Evolutionary conservation across 257 asterid genomes (phyloP).

Genomic region (Phtheirospermum japonicum): DNA sequence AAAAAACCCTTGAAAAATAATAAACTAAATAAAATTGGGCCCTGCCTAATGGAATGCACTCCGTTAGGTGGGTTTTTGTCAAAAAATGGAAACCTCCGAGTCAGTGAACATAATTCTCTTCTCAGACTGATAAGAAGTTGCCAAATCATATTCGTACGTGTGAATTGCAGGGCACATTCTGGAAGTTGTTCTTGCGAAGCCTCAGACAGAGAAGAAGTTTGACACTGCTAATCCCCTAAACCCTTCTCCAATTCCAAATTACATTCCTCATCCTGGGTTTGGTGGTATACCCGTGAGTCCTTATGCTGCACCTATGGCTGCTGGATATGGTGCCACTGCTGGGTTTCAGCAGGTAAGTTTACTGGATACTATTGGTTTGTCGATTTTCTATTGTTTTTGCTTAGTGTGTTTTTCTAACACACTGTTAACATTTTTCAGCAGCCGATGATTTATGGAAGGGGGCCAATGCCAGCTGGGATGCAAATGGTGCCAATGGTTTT

Average conservation of each 20-base stretch:
- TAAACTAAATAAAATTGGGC: no score
- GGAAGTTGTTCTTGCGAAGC: conserved; percentile 95
- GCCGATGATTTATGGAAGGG: conserved; percentile 96
- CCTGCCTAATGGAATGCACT: no score
- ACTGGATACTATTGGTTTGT: background rate
- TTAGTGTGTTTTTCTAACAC: conserved; percentile 15
- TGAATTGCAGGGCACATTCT: conserved; percentile 63
- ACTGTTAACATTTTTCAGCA: conserved; percentile 33
- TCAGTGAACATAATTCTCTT: no score
- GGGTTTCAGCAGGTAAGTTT: conserved; percentile 79
- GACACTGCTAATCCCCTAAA: conserved; percentile 56
- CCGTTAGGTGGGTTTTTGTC: no score
- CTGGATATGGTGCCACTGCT: conserved; percentile 71
- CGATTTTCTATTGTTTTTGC: conserved; percentile 3
- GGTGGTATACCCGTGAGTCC: conserved; percentile 75
- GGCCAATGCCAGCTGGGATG: conserved; percentile 98
- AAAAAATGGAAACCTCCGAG: no score
- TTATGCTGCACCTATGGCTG: conserved; percentile 60
- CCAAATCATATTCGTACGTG: conserved; percentile 13
- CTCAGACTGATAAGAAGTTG: no score
- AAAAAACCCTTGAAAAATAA: no score
- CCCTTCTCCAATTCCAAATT: conserved; percentile 56
- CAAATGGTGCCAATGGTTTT: conserved; percentile 99
- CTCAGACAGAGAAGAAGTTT: conserved; percentile 82
- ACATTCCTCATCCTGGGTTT: conserved; percentile 76